Conservation (phyloP, 1,139 yeast species). For the Geotrichum reessii region DNA sequence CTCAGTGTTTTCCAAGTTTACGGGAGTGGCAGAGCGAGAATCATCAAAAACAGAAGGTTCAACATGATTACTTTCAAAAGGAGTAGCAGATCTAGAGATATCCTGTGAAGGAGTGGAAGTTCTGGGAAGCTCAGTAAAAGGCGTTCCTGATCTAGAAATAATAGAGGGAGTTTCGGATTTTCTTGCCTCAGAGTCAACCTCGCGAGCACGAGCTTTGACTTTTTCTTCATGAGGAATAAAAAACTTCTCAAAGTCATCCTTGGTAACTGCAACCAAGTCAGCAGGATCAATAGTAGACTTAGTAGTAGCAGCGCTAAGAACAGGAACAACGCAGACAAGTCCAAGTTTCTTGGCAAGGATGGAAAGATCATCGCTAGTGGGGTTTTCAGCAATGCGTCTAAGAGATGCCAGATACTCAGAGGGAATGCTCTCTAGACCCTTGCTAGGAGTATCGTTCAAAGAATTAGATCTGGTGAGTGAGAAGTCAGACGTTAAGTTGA, state of each 20-base stretch:
- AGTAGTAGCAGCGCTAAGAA: slow-evolving; percentile 8
- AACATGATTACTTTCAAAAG: background rate
- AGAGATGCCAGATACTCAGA: slow-evolving; percentile 32
- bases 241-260: slow-evolving; percentile 27
- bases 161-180: slow-evolving; percentile 8
- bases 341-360: slow-evolving; percentile 31
- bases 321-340: slow-evolving; percentile 19
- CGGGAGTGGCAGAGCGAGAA: background rate
- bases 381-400: slow-evolving; percentile 34
- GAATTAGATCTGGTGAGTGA: slow-evolving; percentile 13
- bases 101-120: background rate
- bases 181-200: slow-evolving; percentile 5
- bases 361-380: slow-evolving; percentile 32
- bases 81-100: slow-evolving; percentile 3
- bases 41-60: background rate
- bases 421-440: slow-evolving; percentile 34
- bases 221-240: slow-evolving; percentile 18
- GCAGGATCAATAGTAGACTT: slow-evolving; percentile 10
- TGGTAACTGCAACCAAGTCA: slow-evolving; percentile 46
- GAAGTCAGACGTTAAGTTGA: slow-evolving; percentile 1
- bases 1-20: background rate
- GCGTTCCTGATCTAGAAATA: slow-evolving; percentile 9
- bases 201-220: slow-evolving; percentile 12
- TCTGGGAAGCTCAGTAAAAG: background rate
- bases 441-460: background rate